Percentiles rank a stretch among this genome's conserved stretches.
Conservation (phyloP, 164 flowering plant genomes). For the Platanus orientalis region DNA sequence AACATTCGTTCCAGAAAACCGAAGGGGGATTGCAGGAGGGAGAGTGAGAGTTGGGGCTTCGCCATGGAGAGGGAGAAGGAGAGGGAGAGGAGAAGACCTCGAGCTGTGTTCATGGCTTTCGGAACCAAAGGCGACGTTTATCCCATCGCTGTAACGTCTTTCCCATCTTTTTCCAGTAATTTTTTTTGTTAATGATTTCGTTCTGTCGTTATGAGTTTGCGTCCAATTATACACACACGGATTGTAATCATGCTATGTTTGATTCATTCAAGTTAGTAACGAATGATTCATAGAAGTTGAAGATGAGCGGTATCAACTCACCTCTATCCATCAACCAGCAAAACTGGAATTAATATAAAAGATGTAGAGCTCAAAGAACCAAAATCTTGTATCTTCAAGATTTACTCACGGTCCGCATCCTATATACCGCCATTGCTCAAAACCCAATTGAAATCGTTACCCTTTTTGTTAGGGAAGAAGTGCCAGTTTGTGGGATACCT, state of each 20-base stretch:
- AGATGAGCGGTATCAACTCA: too few species aligned
- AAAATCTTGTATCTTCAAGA: not conserved
- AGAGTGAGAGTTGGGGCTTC: not conserved
- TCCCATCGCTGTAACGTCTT: slow-evolving; percentile 61
- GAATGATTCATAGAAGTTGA: too few species aligned
- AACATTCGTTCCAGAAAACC: too few species aligned
- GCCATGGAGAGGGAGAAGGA: not conserved
- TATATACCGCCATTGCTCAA: not conserved
- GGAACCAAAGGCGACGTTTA: slow-evolving; percentile 92
- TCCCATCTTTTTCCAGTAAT: slow-evolving; percentile 5
- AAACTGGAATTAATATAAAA: not conserved
- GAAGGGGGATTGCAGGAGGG: too few species aligned
- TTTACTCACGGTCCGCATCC: not conserved
- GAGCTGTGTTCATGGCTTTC: slow-evolving; percentile 86
- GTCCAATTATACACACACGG: not conserved
- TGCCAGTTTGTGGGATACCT: not conserved
- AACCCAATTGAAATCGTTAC: not conserved
- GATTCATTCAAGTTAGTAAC: too few species aligned
- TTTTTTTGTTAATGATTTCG: not conserved
- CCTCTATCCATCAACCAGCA: too few species aligned
- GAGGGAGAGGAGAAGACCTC: slow-evolving; percentile 13
- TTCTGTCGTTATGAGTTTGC: not conserved
- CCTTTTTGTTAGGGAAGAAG: not conserved
- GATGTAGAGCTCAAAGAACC: not conserved
- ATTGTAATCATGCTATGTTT: too few species aligned